Evolutionary conservation across 2,329 filamentous ascomycete genomes (phyloP).

Genomic region (Mariannaea elegans): DNA sequence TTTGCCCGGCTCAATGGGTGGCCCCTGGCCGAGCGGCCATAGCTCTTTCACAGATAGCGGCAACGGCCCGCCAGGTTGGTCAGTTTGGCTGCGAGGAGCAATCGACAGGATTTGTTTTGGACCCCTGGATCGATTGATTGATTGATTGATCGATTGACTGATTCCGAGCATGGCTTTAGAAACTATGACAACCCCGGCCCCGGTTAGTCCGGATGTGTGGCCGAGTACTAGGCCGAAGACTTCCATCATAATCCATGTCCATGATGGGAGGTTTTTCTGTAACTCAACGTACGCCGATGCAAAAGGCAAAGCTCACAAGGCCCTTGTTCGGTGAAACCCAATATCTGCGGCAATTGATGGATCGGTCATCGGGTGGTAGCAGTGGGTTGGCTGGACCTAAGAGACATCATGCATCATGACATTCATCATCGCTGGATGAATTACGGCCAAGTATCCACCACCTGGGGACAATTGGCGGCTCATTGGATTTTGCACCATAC

Average conservation of each 20-base stretch:
- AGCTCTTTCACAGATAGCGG: conserved; percentile 11
- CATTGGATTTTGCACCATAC: too few species aligned
- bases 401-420: conserved; percentile 11
- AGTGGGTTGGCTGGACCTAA: conserved; percentile 19
- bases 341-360: conserved; percentile 22
- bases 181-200: conserved; percentile 10
- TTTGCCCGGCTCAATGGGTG: conserved; percentile 20
- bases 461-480: too few species aligned
- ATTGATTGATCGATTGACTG: conserved; percentile 9
- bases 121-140: conserved; percentile 16
- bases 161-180: conserved; percentile 1
- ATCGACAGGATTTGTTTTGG: neutral
- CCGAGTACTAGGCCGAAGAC: conserved; percentile 22
- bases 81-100: neutral
- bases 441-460: conserved; percentile 1
- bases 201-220: conserved; percentile 20
- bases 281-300: neutral
- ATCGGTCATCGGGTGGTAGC: conserved; percentile 12
- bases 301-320: conserved; percentile 4
- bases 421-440: conserved; percentile 13
- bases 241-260: conserved; percentile 11
- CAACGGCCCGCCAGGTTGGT: conserved; percentile 10
- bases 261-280: neutral
- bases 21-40: conserved; percentile 1
- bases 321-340: conserved; percentile 21